A percentile compares a stretch with the other conserved stretches of the same genome.
Conservation (phyloP, 305 asterid species). For the Lippia alba region DNA sequence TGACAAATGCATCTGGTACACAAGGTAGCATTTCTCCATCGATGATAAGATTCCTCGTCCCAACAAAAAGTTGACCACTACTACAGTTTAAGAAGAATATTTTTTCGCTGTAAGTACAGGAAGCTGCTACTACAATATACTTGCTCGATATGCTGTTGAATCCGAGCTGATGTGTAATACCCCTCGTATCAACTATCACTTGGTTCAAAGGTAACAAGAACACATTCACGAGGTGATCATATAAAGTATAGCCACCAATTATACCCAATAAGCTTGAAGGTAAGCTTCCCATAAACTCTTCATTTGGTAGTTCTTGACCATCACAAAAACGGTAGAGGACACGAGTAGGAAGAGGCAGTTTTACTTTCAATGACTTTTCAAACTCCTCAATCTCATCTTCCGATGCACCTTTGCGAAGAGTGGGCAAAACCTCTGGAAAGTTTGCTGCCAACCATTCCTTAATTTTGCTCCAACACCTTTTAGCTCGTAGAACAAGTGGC, state of each 20-base stretch:
- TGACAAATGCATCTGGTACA: slow-evolving; percentile 69
- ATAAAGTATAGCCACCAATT: slow-evolving; percentile 87
- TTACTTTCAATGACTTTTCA: slow-evolving; percentile 66
- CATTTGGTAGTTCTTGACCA: slow-evolving; percentile 69
- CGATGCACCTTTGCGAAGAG: slow-evolving; percentile 77
- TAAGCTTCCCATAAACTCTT: slow-evolving; percentile 40
- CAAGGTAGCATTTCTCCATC: slow-evolving; percentile 86
- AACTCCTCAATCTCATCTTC: slow-evolving; percentile 71
- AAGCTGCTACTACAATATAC: slow-evolving; percentile 72
- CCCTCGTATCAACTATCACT: slow-evolving; percentile 54
- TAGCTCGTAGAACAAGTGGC: slow-evolving; percentile 77
- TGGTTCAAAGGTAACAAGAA: slow-evolving; percentile 71
- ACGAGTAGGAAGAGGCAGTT: slow-evolving; percentile 87
- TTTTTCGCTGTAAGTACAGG: slow-evolving; percentile 64
- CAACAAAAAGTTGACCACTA: slow-evolving; percentile 83
- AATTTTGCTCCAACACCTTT: slow-evolving; percentile 71
- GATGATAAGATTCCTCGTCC: slow-evolving; percentile 67
- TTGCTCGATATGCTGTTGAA: slow-evolving; percentile 42
- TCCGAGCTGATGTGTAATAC: slow-evolving; percentile 46
- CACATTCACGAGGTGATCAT: slow-evolving; percentile 79
- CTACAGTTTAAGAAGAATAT: slow-evolving; percentile 71
- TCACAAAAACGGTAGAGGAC: slow-evolving; percentile 82
- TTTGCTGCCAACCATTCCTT: slow-evolving; percentile 68
- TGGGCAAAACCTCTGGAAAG: slow-evolving; percentile 77
- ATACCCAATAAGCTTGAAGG: slow-evolving; percentile 69